Conservation (phyloP, 176 grass and related monocot genomes). For the Cymbopogon citratus region DNA sequence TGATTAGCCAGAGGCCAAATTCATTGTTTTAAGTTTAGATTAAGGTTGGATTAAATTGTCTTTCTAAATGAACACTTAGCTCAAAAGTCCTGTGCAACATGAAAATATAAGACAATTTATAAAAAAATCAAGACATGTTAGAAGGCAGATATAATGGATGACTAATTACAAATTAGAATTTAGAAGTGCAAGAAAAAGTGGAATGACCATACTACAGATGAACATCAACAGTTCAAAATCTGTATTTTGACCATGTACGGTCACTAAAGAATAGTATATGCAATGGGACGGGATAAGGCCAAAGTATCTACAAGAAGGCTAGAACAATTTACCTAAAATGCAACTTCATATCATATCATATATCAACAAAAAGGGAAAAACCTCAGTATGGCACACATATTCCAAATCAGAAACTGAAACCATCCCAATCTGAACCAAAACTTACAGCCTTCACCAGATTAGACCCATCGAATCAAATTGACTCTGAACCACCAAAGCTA, state of each 20-base stretch:
- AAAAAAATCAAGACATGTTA: background rate
- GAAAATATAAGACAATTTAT: background rate
- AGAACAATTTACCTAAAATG: background rate
- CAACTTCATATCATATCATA: background rate
- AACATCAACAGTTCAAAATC: background rate
- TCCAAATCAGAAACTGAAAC: background rate
- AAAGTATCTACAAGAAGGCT: constrained; percentile 3
- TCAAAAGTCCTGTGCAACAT: background rate
- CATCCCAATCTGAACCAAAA: background rate
- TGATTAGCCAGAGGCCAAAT: background rate
- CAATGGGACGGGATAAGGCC: background rate
- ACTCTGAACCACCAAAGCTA: background rate
- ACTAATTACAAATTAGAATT: background rate
- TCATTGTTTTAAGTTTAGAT: background rate
- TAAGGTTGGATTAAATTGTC: background rate
- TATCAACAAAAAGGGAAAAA: background rate
- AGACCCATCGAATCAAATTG: background rate
- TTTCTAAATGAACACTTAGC: background rate
- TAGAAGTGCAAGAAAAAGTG: background rate
- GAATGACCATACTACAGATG: background rate
- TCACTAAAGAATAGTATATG: background rate
- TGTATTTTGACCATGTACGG: background rate
- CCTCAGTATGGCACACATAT: background rate
- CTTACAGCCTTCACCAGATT: background rate
- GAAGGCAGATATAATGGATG: background rate